Evolutionary conservation across 2,329 filamentous ascomycete species (phyloP).

Genomic region (Colletotrichum limetticola): DNA sequence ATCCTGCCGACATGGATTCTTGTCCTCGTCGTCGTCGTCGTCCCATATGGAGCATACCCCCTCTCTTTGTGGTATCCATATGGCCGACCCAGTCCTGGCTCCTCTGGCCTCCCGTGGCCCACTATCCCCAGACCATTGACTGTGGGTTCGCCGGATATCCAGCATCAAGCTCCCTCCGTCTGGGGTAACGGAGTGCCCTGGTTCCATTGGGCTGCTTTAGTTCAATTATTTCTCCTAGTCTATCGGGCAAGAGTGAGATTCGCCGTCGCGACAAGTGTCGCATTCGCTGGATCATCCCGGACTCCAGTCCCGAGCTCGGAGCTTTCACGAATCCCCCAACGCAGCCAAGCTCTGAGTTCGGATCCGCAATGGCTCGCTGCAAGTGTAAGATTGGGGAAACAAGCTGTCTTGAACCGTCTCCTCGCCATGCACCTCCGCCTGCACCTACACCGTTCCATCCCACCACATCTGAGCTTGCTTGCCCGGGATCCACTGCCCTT

Average conservation of each 20-base stretch:
- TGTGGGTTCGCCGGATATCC: background rate
- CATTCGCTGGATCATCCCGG: background rate
- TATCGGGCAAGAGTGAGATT: background rate
- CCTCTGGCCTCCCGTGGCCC: background rate
- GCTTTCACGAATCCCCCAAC: background rate
- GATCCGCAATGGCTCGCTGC: background rate
- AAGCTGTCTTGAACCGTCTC: background rate
- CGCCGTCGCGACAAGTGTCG: background rate
- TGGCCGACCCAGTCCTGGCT: background rate
- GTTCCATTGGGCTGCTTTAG: background rate
- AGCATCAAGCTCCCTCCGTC: background rate
- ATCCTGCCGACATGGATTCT: background rate
- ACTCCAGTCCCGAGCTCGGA: background rate
- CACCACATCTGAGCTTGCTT: conserved; percentile 11
- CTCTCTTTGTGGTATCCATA: background rate
- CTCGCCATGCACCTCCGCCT: background rate
- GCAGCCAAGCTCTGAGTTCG: background rate
- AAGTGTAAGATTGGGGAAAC: background rate
- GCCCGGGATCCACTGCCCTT: conserved; percentile 13
- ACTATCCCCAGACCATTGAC: conserved; percentile 18
- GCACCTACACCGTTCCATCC: background rate
- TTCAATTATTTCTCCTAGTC: background rate
- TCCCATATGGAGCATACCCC: background rate
- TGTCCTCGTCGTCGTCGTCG: background rate
- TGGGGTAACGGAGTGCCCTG: conserved; percentile 12